Evolutionary conservation across 2,329 filamentous ascomycete genomes (phyloP).

Genomic region (Myriosclerotinia scirpicola): DNA sequence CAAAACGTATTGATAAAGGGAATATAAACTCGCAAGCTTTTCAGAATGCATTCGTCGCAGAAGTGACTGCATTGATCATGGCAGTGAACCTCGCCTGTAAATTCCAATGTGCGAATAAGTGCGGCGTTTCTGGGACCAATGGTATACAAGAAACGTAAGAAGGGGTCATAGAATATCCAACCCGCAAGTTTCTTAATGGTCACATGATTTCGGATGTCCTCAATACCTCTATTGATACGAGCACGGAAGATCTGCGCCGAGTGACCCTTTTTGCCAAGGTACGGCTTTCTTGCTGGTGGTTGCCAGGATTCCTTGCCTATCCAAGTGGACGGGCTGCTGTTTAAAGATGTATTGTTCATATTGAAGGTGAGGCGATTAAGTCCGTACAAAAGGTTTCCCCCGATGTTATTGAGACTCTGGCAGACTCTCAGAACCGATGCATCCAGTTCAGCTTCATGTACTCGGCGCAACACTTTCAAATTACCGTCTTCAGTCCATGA

Average conservation of each 20-base stretch:
- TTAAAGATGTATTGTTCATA: neutral
- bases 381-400: neutral
- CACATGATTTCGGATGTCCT: neutral
- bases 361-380: neutral
- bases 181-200: constrained; percentile 4
- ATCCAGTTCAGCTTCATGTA: neutral
- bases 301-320: neutral
- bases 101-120: constrained; percentile 8
- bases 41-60: neutral
- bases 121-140: constrained; percentile 25
- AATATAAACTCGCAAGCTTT: neutral
- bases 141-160: constrained; percentile 26
- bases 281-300: neutral
- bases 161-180: constrained; percentile 26
- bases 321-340: neutral
- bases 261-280: neutral
- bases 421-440: neutral
- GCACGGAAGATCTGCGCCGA: neutral
- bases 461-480: neutral
- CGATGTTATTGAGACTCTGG: neutral
- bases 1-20: neutral
- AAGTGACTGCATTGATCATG: neutral
- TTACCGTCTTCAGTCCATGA: neutral
- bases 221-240: neutral
- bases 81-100: neutral